Evolutionary conservation across 257 asterid genomes (phyloP).

Genomic region (Asclepias syriaca): DNA sequence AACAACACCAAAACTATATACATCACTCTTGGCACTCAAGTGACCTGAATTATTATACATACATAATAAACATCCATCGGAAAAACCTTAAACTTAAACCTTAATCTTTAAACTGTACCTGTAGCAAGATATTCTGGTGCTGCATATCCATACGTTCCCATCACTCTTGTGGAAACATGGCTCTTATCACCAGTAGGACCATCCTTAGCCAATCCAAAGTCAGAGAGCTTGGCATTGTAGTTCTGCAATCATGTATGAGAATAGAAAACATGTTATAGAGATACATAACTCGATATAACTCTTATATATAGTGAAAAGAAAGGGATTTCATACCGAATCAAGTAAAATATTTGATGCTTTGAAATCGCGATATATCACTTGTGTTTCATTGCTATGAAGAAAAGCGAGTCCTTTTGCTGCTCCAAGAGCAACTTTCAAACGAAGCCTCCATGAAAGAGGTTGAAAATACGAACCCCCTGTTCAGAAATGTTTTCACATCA

Average conservation of each 20-base stretch:
- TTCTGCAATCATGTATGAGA: constrained; percentile 42
- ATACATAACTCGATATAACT: neutral
- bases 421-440: constrained; percentile 77
- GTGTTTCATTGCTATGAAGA: constrained; percentile 73
- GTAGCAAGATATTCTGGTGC: constrained; percentile 89
- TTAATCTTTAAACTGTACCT: constrained; percentile 31
- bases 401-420: constrained; percentile 93
- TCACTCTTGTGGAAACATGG: constrained; percentile 68
- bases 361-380: constrained; percentile 86
- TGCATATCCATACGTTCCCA: constrained; percentile 87
- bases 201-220: constrained; percentile 90
- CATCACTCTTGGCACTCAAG: constrained; percentile 39
- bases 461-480: constrained; percentile 94
- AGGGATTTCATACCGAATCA: constrained; percentile 51
- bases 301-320: neutral
- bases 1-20: constrained; percentile 46
- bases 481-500: neutral
- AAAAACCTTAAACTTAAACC: neutral
- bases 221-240: constrained; percentile 88
- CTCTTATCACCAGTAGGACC: constrained; percentile 77
- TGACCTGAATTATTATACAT: constrained; percentile 26
- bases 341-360: constrained; percentile 81
- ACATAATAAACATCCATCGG: neutral
- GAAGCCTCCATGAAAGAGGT: constrained; percentile 86
- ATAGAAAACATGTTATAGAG: neutral